These are phyloP conservation scores for Tylopilus microsporus DNA, from an alignment of 1,284 basidiomycete genomes.

Conservation along the genomic window DNA sequence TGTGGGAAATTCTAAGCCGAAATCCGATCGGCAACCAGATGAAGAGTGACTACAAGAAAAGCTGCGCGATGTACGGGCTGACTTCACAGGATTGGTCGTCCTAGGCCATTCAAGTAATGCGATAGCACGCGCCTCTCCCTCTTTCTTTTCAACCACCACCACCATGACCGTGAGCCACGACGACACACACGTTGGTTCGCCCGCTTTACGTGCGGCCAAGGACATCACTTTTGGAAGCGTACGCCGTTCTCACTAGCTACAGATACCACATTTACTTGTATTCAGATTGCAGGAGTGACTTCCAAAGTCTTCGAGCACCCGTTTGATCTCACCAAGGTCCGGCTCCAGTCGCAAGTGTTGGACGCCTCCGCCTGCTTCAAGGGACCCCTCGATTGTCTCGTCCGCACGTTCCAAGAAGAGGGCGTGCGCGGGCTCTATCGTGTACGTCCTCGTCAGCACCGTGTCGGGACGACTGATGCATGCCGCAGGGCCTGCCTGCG, in stretches of 20 bases:
- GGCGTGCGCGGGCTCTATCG: too few species aligned
- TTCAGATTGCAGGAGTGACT: conserved; percentile 31
- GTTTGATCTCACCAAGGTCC: too few species aligned
- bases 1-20: background rate
- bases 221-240: conserved; percentile 53
- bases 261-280: background rate
- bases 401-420: too few species aligned
- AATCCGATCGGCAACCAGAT: conserved; percentile 11
- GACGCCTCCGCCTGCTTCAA: too few species aligned
- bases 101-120: conserved; percentile 19
- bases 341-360: too few species aligned
- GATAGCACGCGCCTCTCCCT: conserved; percentile 16
- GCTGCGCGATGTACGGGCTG: conserved; percentile 14
- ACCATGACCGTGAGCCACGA: conserved; percentile 14
- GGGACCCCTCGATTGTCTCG: too few species aligned
- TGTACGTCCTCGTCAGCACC: too few species aligned
- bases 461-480: too few species aligned
- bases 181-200: too few species aligned
- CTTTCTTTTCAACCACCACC: background rate
- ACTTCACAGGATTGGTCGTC: conserved; percentile 23
- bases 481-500: too few species aligned
- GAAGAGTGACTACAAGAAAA: conserved; percentile 7
- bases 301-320: conserved; percentile 70
- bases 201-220: conserved; percentile 19
- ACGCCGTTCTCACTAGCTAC: conserved; percentile 12